phyloP scores from a whole-genome alignment of 2,329 filamentous ascomycete species.

The Chaetomium sp. region DNA sequence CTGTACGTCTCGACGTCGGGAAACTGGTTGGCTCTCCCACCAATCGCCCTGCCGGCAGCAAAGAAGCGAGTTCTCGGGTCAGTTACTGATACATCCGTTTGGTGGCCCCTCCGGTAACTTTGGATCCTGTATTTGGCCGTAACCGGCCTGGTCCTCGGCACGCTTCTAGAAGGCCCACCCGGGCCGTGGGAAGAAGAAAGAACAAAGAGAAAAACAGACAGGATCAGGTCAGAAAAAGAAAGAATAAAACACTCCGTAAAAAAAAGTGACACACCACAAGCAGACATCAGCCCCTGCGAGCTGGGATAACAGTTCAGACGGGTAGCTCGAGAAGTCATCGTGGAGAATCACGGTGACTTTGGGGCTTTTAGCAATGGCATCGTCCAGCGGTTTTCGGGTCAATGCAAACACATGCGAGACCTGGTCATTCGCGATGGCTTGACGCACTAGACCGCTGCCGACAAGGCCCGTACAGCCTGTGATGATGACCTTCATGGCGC shows the following conservation, averaged over 20 bases:
- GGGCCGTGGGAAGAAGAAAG: too few species aligned
- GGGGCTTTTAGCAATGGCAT: constrained; percentile 36
- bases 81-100: too few species aligned
- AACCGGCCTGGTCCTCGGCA: too few species aligned
- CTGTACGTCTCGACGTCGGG: constrained; percentile 38
- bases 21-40: constrained; percentile 39
- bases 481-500: constrained; percentile 52
- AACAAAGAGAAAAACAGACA: too few species aligned
- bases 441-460: constrained; percentile 43
- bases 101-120: too few species aligned
- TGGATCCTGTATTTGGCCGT: too few species aligned
- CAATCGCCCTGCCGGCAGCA: constrained; percentile 41
- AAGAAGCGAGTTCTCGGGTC: too few species aligned
- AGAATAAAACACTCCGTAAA: too few species aligned
- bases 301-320: constrained; percentile 38
- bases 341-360: constrained; percentile 46
- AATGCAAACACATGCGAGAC: constrained; percentile 48
- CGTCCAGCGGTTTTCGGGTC: constrained; percentile 37
- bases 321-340: constrained; percentile 48
- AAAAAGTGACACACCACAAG: constrained; percentile 12
- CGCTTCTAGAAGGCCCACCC: too few species aligned
- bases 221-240: too few species aligned
- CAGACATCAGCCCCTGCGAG: constrained; percentile 9
- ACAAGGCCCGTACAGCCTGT: constrained; percentile 53
- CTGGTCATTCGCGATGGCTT: constrained; percentile 42